Base-by-base conservation (phyloP, 805 yeast species). In the Komagataella pastoris region DNA sequence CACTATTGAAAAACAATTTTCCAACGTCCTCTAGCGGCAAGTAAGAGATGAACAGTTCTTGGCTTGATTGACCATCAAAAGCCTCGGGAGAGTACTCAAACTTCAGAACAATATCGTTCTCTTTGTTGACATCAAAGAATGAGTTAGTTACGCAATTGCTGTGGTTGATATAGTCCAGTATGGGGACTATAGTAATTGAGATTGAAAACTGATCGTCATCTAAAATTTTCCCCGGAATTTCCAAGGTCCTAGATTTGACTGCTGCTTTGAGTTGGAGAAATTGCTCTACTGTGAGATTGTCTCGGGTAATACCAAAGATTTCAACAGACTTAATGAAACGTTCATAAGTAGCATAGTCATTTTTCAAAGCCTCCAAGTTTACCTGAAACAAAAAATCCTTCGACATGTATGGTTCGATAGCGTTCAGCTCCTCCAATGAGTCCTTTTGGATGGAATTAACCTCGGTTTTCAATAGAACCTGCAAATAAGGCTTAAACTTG, bases 151-250 rank as follows among this genome's bases (percentile, higher is more conserved):
- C 3, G 21, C 36, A 62, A 53, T 68, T 69, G 47, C 67, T 65
- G 60, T 84, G 91, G 60, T 84, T 84, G 6, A 76, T 85, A 69
- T 77, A 84, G 62, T 84, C 91, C 36, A 84, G 57, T 1, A 81
- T 54, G 1, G 91, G 89, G 0, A 84, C 86, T 51, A 84, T 61
- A 0, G 86, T 75, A 0, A 80, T 71, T 49, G 76, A 74, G 4
- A 75, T 75, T 5, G 62, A 58, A 54, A 68, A 80, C 47, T 73
- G 77, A 12, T 69, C 75, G 6, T 58, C 55, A 1, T 50, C 54
- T 8, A 40, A 51, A 8, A 46, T 17, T 46, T 24, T 46, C 17
- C 58, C 70, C 67, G 91, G 90, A 2, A 84, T 81, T 59, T 83
- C 89, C 49, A 83, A 65, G 0, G 77, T 75, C 52, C 91, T 67